These are phyloP conservation scores for Xylariales sp. DNA, from an alignment of 2,329 filamentous ascomycete genomes.

Conservation along the genomic window DNA sequence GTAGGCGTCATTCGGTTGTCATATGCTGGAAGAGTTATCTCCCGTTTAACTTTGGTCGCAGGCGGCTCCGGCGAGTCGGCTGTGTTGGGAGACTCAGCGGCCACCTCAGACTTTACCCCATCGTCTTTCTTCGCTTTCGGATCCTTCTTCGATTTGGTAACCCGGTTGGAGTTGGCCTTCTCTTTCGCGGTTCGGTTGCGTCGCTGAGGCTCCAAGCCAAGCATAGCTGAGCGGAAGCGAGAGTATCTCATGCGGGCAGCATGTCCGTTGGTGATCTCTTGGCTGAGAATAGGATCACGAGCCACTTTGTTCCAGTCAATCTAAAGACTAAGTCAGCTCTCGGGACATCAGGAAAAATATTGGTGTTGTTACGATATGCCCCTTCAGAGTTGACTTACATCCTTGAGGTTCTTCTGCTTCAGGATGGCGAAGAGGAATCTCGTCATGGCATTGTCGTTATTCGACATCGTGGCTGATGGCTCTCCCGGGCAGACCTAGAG, in stretches of 20 bases:
- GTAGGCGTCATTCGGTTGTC: slow-evolving; percentile 19
- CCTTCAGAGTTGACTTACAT: too few relatives aligned
- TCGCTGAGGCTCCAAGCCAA: slow-evolving; percentile 43
- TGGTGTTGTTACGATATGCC: too few relatives aligned
- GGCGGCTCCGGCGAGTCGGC: slow-evolving; percentile 16
- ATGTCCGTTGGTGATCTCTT: slow-evolving; percentile 56
- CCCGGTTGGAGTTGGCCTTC: slow-evolving; percentile 36
- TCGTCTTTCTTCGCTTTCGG: slow-evolving; percentile 32
- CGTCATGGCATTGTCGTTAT: slow-evolving; percentile 52
- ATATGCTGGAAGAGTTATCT: slow-evolving; percentile 26
- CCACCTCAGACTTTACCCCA: slow-evolving; percentile 33
- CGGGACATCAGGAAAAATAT: neutral
- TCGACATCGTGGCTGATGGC: slow-evolving; percentile 45
- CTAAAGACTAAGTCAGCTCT: slow-evolving; percentile 27
- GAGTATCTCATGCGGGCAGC: slow-evolving; percentile 58
- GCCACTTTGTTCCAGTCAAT: slow-evolving; percentile 58
- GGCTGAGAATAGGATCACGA: slow-evolving; percentile 45
- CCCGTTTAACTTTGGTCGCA: slow-evolving; percentile 31
- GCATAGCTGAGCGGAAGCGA: slow-evolving; percentile 43
- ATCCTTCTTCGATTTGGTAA: slow-evolving; percentile 41
- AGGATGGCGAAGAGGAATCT: slow-evolving; percentile 57
- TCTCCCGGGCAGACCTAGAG: too few relatives aligned
- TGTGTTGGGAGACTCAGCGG: slow-evolving; percentile 13
- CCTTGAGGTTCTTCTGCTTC: slow-evolving; percentile 55
- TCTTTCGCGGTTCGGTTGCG: slow-evolving; percentile 34